A percentile compares a stretch with the other conserved stretches of the same genome.
Evolutionary conservation across 2,329 filamentous ascomycete genomes (phyloP).

Genomic region (Claviceps sp.): DNA sequence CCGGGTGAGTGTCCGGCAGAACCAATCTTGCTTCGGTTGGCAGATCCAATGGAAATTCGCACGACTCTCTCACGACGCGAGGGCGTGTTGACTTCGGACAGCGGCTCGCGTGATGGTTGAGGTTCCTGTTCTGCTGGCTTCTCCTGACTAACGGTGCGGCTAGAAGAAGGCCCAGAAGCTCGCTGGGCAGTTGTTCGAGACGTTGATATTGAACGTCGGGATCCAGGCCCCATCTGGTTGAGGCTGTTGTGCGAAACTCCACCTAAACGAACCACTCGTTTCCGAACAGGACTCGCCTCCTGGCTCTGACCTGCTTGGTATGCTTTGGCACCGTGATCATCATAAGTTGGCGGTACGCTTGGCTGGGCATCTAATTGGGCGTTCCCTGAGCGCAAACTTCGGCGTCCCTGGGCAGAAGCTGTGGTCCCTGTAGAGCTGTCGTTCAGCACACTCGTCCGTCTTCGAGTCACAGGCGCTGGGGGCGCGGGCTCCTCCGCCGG

Average conservation of each 20-base stretch:
- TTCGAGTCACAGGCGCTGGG: slow-evolving; percentile 34
- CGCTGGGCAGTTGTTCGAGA: slow-evolving; percentile 20
- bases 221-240: slow-evolving; percentile 25
- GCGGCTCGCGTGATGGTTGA: slow-evolving; percentile 20
- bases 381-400: slow-evolving; percentile 35
- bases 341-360: slow-evolving; percentile 15
- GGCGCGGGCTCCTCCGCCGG: slow-evolving; percentile 22
- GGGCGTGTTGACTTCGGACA: slow-evolving; percentile 39
- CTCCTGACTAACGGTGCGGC: slow-evolving; percentile 28
- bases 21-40: slow-evolving; percentile 23
- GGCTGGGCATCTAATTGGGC: slow-evolving; percentile 28
- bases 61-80: slow-evolving; percentile 37
- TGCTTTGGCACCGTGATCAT: slow-evolving; percentile 7
- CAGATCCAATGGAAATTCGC: slow-evolving; percentile 39
- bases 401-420: slow-evolving; percentile 25
- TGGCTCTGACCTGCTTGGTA: slow-evolving; percentile 18
- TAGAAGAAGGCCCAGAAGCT: slow-evolving; percentile 18
- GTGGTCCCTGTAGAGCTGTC: slow-evolving; percentile 25
- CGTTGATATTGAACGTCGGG: slow-evolving; percentile 37
- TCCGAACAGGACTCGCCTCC: slow-evolving; percentile 40
- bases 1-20: slow-evolving; percentile 25
- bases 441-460: slow-evolving; percentile 34
- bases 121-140: slow-evolving; percentile 26
- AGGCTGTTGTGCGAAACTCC: slow-evolving; percentile 33
- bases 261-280: slow-evolving; percentile 44